Conservation (phyloP, 1,139 yeast genomes). For the Scheffersomyces insectosa region DNA sequence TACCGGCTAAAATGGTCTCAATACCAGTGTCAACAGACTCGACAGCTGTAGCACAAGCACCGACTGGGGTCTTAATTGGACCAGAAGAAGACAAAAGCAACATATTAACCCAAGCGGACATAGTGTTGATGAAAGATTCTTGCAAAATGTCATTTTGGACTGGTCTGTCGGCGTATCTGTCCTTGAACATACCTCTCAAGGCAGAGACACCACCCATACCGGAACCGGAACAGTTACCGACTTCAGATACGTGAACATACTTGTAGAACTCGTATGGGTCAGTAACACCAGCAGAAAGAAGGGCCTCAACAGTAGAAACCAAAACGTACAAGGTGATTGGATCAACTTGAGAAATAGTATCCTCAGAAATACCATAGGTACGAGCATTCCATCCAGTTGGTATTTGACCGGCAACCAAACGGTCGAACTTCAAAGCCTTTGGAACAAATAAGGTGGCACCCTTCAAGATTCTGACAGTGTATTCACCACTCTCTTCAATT, state of each 20-base stretch:
- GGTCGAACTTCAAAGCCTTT: slow-evolving; percentile 92
- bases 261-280: slow-evolving; percentile 98
- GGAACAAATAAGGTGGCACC: slow-evolving; percentile 93
- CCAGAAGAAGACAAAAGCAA: slow-evolving; percentile 95
- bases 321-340: slow-evolving; percentile 90
- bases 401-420: slow-evolving; percentile 97
- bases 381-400: slow-evolving; percentile 99
- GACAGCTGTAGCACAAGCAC: slow-evolving; percentile 98
- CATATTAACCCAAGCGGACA: slow-evolving; percentile 99
- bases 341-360: slow-evolving; percentile 90
- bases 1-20: slow-evolving; percentile 88
- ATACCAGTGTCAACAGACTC: slow-evolving; percentile 96
- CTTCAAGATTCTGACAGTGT: slow-evolving; percentile 83
- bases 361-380: slow-evolving; percentile 93
- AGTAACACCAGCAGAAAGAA: slow-evolving; percentile 89
- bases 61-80: slow-evolving; percentile 98
- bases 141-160: slow-evolving; percentile 96
- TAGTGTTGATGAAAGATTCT: slow-evolving; percentile 97
- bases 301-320: slow-evolving; percentile 94
- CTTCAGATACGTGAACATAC: slow-evolving; percentile 96
- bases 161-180: slow-evolving; percentile 86
- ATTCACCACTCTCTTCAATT: slow-evolving; percentile 87
- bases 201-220: slow-evolving; percentile 99
- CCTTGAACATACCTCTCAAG: slow-evolving; percentile 95
- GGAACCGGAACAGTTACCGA: slow-evolving; percentile 98